A percentile compares a stretch with the other conserved stretches of the same genome.
phyloP scores from a whole-genome alignment of 306 rosid species.

The Pyrus bretschneideri region DNA sequence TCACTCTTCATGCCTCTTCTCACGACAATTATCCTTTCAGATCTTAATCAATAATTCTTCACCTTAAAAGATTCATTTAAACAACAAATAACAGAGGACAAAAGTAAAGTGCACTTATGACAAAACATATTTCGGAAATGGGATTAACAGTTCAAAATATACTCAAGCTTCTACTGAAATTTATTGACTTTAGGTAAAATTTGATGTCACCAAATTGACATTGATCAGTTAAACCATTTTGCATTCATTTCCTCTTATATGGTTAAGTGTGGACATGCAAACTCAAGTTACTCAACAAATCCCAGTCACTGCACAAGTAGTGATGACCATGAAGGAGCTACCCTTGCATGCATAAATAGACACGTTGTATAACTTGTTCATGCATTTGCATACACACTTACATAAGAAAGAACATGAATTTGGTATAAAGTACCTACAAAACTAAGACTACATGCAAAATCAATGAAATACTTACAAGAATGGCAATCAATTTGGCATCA shows the following conservation, averaged over 20 bases:
- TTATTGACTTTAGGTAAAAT: background rate
- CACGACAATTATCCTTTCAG: background rate
- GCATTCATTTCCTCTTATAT: background rate
- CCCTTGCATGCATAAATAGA: background rate
- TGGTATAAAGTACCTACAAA: background rate
- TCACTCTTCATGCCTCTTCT: background rate
- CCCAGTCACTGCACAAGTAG: background rate
- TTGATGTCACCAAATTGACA: background rate
- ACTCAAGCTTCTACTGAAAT: background rate
- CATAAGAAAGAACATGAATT: background rate
- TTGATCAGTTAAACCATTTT: background rate
- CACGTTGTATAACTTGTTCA: background rate
- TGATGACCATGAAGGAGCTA: background rate
- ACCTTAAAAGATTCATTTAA: background rate
- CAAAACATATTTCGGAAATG: background rate
- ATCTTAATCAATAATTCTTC: background rate
- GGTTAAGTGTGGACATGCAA: background rate
- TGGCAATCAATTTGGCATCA: slow-evolving; percentile 74
- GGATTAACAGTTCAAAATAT: background rate
- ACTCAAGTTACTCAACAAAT: background rate
- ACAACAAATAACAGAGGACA: background rate
- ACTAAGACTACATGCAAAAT: background rate
- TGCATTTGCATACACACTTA: background rate
- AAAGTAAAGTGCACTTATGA: background rate
- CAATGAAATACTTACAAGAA: slow-evolving; percentile 51